Evolutionary conservation across 768 basidiomycete genomes (phyloP).

Genomic region (Boletus sensibilis): DNA sequence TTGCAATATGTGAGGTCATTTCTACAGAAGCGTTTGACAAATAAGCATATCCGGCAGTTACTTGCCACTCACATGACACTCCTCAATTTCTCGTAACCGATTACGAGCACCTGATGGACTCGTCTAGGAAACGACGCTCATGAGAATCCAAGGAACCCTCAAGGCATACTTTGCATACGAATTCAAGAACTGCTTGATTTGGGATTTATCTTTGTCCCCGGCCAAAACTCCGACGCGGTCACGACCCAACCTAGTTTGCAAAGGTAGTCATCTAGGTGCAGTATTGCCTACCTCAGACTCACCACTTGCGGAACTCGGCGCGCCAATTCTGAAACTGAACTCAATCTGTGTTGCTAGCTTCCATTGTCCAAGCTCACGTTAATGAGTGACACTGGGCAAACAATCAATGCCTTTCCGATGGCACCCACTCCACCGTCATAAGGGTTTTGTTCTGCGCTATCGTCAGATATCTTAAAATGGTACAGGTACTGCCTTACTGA

Average conservation of each 20-base stretch:
- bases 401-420: constrained; percentile 84
- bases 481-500: constrained; percentile 57
- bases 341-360: background rate
- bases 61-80: constrained; percentile 65
- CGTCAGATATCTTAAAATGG: background rate
- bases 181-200: constrained; percentile 70
- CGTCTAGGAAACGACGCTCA: constrained; percentile 41
- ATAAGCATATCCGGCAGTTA: background rate
- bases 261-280: background rate
- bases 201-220: constrained; percentile 55
- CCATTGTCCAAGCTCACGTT: constrained; percentile 49
- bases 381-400: constrained; percentile 89
- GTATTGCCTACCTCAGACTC: constrained; percentile 30
- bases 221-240: constrained; percentile 57
- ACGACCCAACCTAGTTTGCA: constrained; percentile 47
- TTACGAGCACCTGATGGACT: constrained; percentile 83
- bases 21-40: constrained; percentile 32
- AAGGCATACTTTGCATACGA: constrained; percentile 45
- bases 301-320: constrained; percentile 95
- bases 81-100: constrained; percentile 90
- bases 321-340: constrained; percentile 76
- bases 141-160: background rate
- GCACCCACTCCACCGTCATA: constrained; percentile 54
- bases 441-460: constrained; percentile 72
- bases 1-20: constrained; percentile 61